These are phyloP conservation scores for Calonectria crousiana DNA, from an alignment of 2,329 filamentous ascomycete species.

Conservation along the genomic window DNA sequence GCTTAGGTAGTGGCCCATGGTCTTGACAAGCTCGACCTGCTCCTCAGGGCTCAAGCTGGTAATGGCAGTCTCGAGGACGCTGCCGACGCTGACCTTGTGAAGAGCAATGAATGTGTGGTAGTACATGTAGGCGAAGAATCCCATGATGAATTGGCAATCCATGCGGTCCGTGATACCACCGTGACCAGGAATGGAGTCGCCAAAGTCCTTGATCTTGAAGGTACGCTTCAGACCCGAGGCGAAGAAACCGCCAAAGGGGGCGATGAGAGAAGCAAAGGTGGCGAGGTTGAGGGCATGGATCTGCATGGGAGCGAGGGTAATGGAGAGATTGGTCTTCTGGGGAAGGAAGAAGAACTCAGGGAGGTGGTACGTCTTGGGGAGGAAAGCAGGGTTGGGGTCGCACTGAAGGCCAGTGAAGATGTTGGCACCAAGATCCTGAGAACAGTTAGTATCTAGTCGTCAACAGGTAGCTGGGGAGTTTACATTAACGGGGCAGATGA, in stretches of 20 bases:
- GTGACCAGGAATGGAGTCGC: constrained; percentile 96
- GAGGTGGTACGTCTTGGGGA: constrained; percentile 79
- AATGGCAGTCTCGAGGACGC: constrained; percentile 91
- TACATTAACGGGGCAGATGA: constrained; percentile 95
- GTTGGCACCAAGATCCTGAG: constrained; percentile 87
- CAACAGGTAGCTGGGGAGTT: constrained; percentile 13
- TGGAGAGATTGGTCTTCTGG: constrained; percentile 68
- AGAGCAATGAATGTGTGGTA: constrained; percentile 97
- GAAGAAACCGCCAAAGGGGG: constrained; percentile 98
- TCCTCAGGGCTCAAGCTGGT: constrained; percentile 89
- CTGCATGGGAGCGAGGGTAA: constrained; percentile 89
- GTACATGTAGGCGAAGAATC: constrained; percentile 98
- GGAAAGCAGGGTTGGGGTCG: constrained; percentile 91
- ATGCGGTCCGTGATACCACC: constrained; percentile 98
- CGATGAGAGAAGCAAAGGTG: constrained; percentile 95
- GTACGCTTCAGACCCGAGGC: constrained; percentile 97
- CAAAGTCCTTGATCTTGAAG: constrained; percentile 99
- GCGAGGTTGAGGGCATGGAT: constrained; percentile 92
- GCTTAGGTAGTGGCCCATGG: constrained; percentile 72
- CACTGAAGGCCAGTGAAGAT: constrained; percentile 92
- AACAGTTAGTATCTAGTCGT: neutral
- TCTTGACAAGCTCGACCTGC: constrained; percentile 83
- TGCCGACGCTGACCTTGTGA: constrained; percentile 86
- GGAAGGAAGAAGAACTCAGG: constrained; percentile 79
- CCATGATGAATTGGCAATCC: constrained; percentile 99